A percentile compares a stretch with the other conserved stretches of the same genome.
Conservation (phyloP, 148 eudicot species). For the Diospyros lotus region DNA sequence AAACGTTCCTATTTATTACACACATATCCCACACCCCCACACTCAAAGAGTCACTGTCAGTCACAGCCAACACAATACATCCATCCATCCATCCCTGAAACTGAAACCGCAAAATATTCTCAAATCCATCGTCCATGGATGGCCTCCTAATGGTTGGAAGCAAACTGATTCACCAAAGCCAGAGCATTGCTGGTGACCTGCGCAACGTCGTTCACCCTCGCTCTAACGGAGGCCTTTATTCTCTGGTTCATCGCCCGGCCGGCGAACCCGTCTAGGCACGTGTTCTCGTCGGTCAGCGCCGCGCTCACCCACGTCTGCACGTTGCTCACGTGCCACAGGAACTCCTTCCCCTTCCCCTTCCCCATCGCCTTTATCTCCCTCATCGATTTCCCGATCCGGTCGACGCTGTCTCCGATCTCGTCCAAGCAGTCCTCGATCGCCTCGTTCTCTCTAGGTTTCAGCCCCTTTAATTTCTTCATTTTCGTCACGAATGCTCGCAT, state of each 20-base stretch:
- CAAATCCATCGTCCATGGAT: no score
- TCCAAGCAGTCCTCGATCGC: constrained; percentile 55
- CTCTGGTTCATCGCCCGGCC: constrained; percentile 31
- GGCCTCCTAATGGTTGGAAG: neutral
- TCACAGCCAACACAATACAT: no score
- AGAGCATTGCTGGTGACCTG: constrained; percentile 31
- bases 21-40: no score
- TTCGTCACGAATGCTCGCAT: constrained; percentile 27
- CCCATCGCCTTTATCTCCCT: constrained; percentile 43
- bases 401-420: constrained; percentile 42
- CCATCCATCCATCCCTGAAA: no score
- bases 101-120: no score
- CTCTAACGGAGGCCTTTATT: constrained; percentile 22
- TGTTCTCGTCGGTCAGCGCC: constrained; percentile 64
- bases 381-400: constrained; percentile 41
- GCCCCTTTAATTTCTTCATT: constrained; percentile 27
- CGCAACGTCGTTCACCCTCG: constrained; percentile 20
- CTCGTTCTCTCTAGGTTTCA: constrained; percentile 37
- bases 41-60: no score
- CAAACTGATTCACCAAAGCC: constrained; percentile 24
- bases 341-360: constrained; percentile 20
- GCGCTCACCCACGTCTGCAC: constrained; percentile 86
- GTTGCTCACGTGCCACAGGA: constrained; percentile 58
- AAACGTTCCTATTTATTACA: no score
- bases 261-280: constrained; percentile 59